A percentile compares a stretch with the other conserved stretches of the same genome.
Evolutionary conservation across 495 filamentous ascomycete species (phyloP).

Genomic region (Xylaria nigripes): DNA sequence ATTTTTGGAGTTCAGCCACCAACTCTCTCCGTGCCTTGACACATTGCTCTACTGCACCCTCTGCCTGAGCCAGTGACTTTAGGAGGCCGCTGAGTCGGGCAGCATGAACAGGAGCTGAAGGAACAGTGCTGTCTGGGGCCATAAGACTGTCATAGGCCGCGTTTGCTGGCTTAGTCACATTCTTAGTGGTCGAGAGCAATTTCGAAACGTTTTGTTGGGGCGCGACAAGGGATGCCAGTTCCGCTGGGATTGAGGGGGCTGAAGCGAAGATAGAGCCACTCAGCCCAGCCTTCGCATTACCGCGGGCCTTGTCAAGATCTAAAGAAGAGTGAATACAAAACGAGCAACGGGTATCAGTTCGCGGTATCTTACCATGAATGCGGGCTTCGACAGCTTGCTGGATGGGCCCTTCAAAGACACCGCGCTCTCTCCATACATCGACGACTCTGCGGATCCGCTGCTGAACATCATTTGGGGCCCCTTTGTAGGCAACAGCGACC

Average conservation of each 20-base stretch:
- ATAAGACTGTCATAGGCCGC: slow-evolving; percentile 74
- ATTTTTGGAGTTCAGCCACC: slow-evolving; percentile 70
- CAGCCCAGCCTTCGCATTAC: slow-evolving; percentile 53
- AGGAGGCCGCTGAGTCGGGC: slow-evolving; percentile 80
- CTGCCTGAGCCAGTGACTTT: slow-evolving; percentile 82
- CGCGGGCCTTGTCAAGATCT: slow-evolving; percentile 77
- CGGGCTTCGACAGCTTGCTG: slow-evolving; percentile 69
- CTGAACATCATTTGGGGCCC: slow-evolving; percentile 73
- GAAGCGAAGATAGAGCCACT: slow-evolving; percentile 65
- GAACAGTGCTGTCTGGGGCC: slow-evolving; percentile 54
- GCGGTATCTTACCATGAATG: slow-evolving; percentile 55
- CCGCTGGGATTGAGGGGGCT: slow-evolving; percentile 54
- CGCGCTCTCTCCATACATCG: slow-evolving; percentile 84
- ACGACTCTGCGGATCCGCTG: slow-evolving; percentile 80
- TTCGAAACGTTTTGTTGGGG: slow-evolving; percentile 68
- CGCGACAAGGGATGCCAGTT: slow-evolving; percentile 64
- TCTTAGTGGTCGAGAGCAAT: slow-evolving; percentile 52
- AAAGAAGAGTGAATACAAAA: background rate
- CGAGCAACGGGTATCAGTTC: background rate
- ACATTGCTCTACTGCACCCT: slow-evolving; percentile 80
- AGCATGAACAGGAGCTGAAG: slow-evolving; percentile 80
- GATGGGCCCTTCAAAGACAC: slow-evolving; percentile 74
- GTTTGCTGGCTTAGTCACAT: slow-evolving; percentile 57
- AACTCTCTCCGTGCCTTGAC: slow-evolving; percentile 78
- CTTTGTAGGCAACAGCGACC: slow-evolving; percentile 74